Evolutionary conservation across 805 yeast genomes (phyloP), one percentile per base, ranked within the genome.

Genomic region (Cyberlindnera subsufficiens): DNA sequence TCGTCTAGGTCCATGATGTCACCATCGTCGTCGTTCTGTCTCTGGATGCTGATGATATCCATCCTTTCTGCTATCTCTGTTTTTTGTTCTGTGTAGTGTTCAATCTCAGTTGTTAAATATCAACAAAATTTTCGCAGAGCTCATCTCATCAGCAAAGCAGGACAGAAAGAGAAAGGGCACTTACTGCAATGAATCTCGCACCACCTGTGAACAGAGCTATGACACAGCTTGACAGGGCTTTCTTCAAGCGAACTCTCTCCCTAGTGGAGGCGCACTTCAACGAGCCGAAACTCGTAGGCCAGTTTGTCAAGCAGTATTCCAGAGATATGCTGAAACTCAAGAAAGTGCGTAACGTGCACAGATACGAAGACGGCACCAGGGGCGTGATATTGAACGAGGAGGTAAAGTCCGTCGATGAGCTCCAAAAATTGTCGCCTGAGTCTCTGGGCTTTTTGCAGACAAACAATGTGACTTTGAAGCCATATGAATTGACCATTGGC

Each of bases 141-240:
- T 19, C 37, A 8, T n/a, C 15, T 30, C 14, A 33, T 16, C 20
- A 33, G 11, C 11, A 33, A 17, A 13, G 7, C 17, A 17, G 5
- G 15, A 15, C 2, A 19, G 29, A 11, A 15, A 35, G 14, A 35
- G 15, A 13, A 33, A 13, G n/a, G 35, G 8, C n/a, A 17, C 32
- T 25, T n/a, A 35, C 15, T 13, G 19, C 29, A 22, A 38, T 38
- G 14, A 48, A 54, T 36, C 42, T 56, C 15, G 35, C 48, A 55
- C 95, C 96, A 2, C 96, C 96, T 0, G 66, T 78, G 8, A 71
- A 84, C 58, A 64, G 86, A 36, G 69, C 74, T 2, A 80, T 86
- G 87, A 75, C 56, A 35, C 71, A 57, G 14, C 70, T 91, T 33
- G 93, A 91, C 61, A 72, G 83, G 35, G 61, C 75, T 1, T 74